Conservation (phyloP, 345 rosid genomes). For the Noccaea caerulescens region DNA sequence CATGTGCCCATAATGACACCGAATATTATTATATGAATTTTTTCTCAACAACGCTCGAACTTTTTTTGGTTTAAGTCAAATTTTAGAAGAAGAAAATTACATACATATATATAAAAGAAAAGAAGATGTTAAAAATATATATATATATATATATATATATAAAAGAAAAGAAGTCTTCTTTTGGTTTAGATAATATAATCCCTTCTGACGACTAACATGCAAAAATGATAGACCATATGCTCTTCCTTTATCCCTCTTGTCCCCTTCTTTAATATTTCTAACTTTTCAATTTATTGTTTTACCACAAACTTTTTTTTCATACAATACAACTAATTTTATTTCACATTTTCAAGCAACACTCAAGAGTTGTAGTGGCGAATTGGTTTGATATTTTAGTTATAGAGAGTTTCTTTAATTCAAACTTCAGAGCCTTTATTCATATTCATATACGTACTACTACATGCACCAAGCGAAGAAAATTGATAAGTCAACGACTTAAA, state of each 20-base stretch:
- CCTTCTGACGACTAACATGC: conserved; percentile 47
- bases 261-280: conserved; percentile 33
- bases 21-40: conserved; percentile 34
- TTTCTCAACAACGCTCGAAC: conserved; percentile 34
- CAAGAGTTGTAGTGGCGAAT: neutral
- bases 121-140: neutral
- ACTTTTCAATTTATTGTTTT: conserved; percentile 6
- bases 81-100: neutral
- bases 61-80: neutral
- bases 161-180: conserved; percentile 26
- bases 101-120: neutral
- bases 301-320: neutral
- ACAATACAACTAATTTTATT: neutral
- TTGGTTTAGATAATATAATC: conserved; percentile 29
- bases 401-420: neutral
- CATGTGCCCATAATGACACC: conserved; percentile 57
- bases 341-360: neutral
- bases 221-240: conserved; percentile 46
- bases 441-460: neutral
- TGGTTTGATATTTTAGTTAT: neutral
- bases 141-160: neutral
- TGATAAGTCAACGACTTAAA: neutral
- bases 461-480: neutral
- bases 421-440: neutral
- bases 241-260: conserved; percentile 47